Evolutionary conservation across 805 yeast species (phyloP), one percentile per base, ranked within the genome.

Genomic region (Starmerella bacillaris): DNA sequence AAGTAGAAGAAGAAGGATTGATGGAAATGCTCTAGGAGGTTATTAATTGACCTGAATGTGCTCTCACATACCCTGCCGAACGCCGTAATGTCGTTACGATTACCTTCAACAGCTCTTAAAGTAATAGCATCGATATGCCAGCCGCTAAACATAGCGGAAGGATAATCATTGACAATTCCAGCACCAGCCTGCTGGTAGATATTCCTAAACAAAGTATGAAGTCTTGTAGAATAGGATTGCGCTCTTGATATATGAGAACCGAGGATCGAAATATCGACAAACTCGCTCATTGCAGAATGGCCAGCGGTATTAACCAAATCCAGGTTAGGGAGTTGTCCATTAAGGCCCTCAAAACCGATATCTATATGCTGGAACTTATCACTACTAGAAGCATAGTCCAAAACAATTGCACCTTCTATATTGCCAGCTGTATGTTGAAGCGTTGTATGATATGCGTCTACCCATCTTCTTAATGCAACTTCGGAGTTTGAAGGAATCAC

Each of bases 41-140:
- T 89, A 59, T 89, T 89, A 24, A 89, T 78, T 0, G 94, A 74
- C 41, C 98, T 68, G 51, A 84, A 74, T 6, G 77, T 61, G 2
- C 92, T 80, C 56, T 89, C 99, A 15, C 82, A 68, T 3, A 86
- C 66, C 52, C 96, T 69, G 4, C 96, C 98, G 53, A 78, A 75
- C 18, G 89, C 82, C 1, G 96, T 86, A 38, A 86, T 73, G 57
- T 89, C 96, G 37, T 63, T 64, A 0, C 63, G 61, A 1, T 79
- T 79, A 1, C 48, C 47, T 2, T 56, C 59, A 0, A 37, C 24
- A 3, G 93, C 96, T 37, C 68, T 67, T 22, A 89, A 51, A 0
- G 94, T 79, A 16, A 89, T 54, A 0, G 96, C 76, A 55, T 86
- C 96, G 39, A 89, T 78, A 52, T 92, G 76, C 92, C 94, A 89